A percentile compares a stretch with the other conserved stretches of the same genome.
Conservation (phyloP, 345 rosid genomes). For the Lepidium didymum region DNA sequence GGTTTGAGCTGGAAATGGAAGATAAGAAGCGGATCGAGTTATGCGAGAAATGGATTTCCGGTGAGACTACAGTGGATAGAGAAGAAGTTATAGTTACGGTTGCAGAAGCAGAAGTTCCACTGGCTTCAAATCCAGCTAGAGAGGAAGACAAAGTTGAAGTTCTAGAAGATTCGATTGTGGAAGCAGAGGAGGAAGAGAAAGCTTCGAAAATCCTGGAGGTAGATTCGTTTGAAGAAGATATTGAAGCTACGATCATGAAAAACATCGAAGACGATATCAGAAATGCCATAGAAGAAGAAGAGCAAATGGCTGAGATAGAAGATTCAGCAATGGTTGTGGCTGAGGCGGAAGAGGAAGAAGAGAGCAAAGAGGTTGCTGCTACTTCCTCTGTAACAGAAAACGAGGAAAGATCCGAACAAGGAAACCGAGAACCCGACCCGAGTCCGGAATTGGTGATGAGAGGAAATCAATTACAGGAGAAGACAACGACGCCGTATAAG, state of each 20-base stretch:
- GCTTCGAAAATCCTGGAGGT: neutral
- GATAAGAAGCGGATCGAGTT: slow-evolving; percentile 28
- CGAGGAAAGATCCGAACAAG: slow-evolving; percentile 34
- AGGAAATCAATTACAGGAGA: slow-evolving; percentile 17
- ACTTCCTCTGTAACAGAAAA: neutral
- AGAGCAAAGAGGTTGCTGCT: neutral
- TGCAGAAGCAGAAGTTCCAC: slow-evolving; percentile 22
- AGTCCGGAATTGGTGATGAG: slow-evolving; percentile 34
- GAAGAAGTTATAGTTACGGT: slow-evolving; percentile 1
- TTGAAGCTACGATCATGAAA: slow-evolving; percentile 17
- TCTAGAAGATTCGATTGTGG: slow-evolving; percentile 10
- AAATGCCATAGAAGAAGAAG: slow-evolving; percentile 20
- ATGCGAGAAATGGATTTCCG: slow-evolving; percentile 30
- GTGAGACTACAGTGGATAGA: slow-evolving; percentile 17
- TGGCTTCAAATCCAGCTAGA: neutral
- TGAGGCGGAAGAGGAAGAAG: slow-evolving; percentile 10
- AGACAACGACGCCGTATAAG: slow-evolving; percentile 24
- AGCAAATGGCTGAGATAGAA: neutral
- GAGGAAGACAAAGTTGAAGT: slow-evolving; percentile 14
- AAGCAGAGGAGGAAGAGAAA: slow-evolving; percentile 20
- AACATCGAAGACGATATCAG: slow-evolving; percentile 25
- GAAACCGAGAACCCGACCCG: slow-evolving; percentile 33
- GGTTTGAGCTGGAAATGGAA: slow-evolving; percentile 30
- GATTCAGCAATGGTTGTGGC: neutral
- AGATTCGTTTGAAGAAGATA: slow-evolving; percentile 22